These are phyloP conservation scores for Neoboletus magnificus DNA, from an alignment of 768 basidiomycete species.

Conservation along the genomic window DNA sequence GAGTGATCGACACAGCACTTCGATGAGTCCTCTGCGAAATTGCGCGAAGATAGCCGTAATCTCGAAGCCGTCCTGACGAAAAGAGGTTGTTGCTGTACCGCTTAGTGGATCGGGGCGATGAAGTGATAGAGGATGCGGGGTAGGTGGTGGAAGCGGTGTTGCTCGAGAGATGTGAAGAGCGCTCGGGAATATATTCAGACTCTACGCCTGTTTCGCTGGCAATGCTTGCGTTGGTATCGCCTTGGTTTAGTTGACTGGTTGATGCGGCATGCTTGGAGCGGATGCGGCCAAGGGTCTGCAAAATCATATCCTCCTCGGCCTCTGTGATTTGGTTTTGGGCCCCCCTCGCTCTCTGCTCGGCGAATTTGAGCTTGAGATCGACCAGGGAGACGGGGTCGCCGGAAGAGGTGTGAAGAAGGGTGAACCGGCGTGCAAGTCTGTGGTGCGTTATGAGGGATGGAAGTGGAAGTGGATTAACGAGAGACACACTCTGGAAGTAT, in stretches of 20 bases:
- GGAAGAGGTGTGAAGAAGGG: conserved; percentile 65
- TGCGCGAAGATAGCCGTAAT: conserved; percentile 67
- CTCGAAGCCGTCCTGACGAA: conserved; percentile 74
- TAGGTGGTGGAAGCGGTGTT: conserved; percentile 34
- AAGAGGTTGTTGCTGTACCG: conserved; percentile 87
- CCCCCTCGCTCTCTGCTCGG: conserved; percentile 72
- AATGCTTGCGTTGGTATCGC: conserved; percentile 16
- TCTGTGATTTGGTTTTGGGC: conserved; percentile 67
- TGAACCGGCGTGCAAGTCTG: conserved; percentile 81
- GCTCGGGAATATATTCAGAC: conserved; percentile 32
- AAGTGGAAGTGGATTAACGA: conserved; percentile 5
- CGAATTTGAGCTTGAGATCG: conserved; percentile 62
- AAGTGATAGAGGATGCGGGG: conserved; percentile 39
- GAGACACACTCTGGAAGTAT: conserved; percentile 78
- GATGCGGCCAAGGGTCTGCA: conserved; percentile 65
- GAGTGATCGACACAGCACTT: conserved; percentile 40
- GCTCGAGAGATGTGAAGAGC: conserved; percentile 36
- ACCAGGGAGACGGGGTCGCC: conserved; percentile 66
- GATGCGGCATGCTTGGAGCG: conserved; percentile 35
- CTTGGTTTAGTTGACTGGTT: conserved; percentile 15
- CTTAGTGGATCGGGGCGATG: conserved; percentile 51
- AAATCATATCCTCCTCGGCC: conserved; percentile 81
- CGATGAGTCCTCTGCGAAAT: conserved; percentile 43
- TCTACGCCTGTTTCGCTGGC: conserved; percentile 20
- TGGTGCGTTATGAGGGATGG: conserved; percentile 16